Percentiles rank a stretch among this genome's conserved stretches.
phyloP scores from a whole-genome alignment of 352 stramenopile genomes.

The Sclerospora graminicola region DNA sequence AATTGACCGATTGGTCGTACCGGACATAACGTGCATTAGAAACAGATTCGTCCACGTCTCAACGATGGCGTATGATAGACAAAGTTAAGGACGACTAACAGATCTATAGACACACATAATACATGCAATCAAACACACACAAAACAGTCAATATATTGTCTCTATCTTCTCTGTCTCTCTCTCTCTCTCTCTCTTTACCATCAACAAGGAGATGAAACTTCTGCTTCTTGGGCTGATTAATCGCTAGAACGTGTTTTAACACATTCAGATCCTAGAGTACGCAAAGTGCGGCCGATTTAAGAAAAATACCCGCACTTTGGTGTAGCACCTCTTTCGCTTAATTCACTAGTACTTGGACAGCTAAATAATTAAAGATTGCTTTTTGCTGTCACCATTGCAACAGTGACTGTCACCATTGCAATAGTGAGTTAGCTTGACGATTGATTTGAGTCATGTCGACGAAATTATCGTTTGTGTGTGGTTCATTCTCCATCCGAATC shows the following conservation, averaged over 20 bases:
- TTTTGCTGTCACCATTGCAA: too few species aligned
- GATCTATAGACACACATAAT: conserved; percentile 27
- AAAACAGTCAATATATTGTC: neutral
- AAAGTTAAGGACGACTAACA: conserved; percentile 59
- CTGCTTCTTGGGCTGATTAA: conserved; percentile 44
- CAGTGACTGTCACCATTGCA: too few species aligned
- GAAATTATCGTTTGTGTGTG: too few species aligned
- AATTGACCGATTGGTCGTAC: neutral
- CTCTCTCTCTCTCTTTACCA: conserved; percentile 16
- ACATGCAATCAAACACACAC: neutral
- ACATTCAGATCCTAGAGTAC: too few species aligned
- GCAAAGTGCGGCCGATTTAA: too few species aligned
- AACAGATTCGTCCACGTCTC: conserved; percentile 71
- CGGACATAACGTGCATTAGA: conserved; percentile 50
- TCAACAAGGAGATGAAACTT: conserved; percentile 58
- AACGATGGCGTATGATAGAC: conserved; percentile 63
- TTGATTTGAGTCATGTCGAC: too few species aligned
- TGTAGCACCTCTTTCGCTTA: too few species aligned
- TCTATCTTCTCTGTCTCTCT: neutral
- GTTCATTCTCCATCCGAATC: too few species aligned
- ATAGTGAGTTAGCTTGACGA: too few species aligned
- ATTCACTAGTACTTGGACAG: too few species aligned
- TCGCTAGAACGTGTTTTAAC: conserved; percentile 45
- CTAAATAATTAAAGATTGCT: too few species aligned
- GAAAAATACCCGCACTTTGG: too few species aligned